Evolutionary conservation across 2,329 filamentous ascomycete species (phyloP).

Genomic region (Venturia aucupariae): DNA sequence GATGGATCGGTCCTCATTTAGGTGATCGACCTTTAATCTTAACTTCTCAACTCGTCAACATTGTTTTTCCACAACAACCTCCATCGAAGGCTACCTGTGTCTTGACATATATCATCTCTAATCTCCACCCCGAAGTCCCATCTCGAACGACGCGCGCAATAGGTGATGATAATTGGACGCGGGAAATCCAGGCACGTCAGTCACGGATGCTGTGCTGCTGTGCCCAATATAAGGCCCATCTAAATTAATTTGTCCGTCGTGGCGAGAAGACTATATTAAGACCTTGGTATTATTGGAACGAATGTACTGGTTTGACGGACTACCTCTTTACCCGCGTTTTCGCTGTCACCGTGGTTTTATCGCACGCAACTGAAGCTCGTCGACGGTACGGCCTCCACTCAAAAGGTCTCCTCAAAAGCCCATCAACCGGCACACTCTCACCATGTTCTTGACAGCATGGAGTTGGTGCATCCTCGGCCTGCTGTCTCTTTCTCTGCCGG

Average conservation of each 20-base stretch:
- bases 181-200: neutral
- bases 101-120: neutral
- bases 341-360: too few relatives aligned
- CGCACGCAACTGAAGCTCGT: too few relatives aligned
- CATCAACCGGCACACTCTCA: neutral
- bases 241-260: neutral
- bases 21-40: neutral
- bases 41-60: neutral
- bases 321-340: too few relatives aligned
- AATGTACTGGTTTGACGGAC: too few relatives aligned
- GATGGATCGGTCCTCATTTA: too few relatives aligned
- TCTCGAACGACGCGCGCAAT: too few relatives aligned
- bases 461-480: neutral
- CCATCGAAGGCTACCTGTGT: too few relatives aligned
- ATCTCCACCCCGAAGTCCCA: neutral
- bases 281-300: neutral
- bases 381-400: too few relatives aligned
- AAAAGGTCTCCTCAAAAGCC: neutral
- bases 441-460: neutral
- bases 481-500: neutral
- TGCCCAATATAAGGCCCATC: neutral
- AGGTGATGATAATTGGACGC: neutral
- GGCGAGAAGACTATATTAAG: neutral
- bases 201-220: neutral
- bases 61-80: too few relatives aligned